These are phyloP conservation scores for Graphiopsis chlorocephala DNA, from an alignment of 2,329 filamentous ascomycete species.

Conservation along the genomic window DNA sequence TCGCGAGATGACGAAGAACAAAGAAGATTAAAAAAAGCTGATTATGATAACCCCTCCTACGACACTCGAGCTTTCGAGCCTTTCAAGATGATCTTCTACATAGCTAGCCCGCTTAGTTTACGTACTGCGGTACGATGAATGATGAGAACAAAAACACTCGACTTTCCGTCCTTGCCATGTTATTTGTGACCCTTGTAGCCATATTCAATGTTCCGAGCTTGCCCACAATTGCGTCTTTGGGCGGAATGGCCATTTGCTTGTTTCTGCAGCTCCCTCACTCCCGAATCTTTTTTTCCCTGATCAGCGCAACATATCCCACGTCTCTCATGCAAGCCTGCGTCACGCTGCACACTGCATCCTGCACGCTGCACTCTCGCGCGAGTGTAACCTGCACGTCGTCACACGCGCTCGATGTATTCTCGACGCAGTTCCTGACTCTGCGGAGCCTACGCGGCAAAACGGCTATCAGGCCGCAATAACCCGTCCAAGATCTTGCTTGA, in stretches of 20 bases:
- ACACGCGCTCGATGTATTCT: too few relatives aligned
- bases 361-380: neutral
- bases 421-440: too few relatives aligned
- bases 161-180: neutral
- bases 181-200: neutral
- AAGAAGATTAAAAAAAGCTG: neutral
- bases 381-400: neutral
- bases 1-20: neutral
- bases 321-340: neutral
- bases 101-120: neutral
- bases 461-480: neutral
- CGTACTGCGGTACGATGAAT: slow-evolving; percentile 4
- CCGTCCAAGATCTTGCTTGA: neutral
- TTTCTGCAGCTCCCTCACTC: neutral
- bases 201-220: neutral
- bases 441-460: neutral
- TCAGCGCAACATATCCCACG: neutral
- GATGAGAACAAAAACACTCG: neutral
- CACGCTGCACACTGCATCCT: neutral
- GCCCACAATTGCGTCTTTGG: too few relatives aligned
- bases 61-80: neutral
- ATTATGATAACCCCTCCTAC: neutral
- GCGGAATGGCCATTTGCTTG: neutral
- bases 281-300: neutral
- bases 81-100: neutral